Base-by-base conservation (phyloP, 2,329 filamentous ascomycete genomes). In the Fonsecaea pugnacius region DNA sequence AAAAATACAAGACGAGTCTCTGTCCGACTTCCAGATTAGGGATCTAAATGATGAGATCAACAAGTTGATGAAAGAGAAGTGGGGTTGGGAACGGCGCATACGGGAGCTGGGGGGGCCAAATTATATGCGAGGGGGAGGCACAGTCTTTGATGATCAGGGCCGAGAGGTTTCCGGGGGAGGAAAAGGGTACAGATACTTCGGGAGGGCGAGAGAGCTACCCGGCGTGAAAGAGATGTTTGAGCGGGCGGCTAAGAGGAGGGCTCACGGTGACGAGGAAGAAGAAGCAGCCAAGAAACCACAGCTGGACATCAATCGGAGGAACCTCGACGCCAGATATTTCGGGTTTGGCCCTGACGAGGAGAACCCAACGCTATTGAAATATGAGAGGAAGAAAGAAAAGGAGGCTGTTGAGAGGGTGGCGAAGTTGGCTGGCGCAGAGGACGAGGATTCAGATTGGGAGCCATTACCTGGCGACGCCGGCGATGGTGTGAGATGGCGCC, bases 21-120 rank as follows among this genome's bases (percentile, higher is more conserved):
- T 99, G n/a, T 92, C 88, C 78, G 95, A 99, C 83, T 98, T 91
- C 82, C 95, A 98, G 83, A 92, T 99, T 77, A 89, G 95, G 74
- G 95, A 99, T 78, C 83, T 99, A 75, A 99, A 99, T 81, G 95
- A 99, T 78, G 95, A 99, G 79, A 96, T 99, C 83, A 99, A 99
- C 83, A 96, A 96, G 80, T 85, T 96, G 67, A 97, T 99, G 91
- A 89, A 92, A 69, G 95, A 99, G 82, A 99, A 99, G 79, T 92
- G 96, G 84, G 93, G 96, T 85, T 99, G 95, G 95, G 95, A 99
- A 82, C 87, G 95, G 72, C 92, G 97, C 79, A 97, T 99, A 71
- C 86, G 93, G 64, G 96, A 96, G 73, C 77, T 98, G 27, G 95
- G 95, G n/a, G 95, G 95, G 2, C 95, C 95, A 33, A 98, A 98